Percentiles rank a stretch among this genome's conserved stretches.
phyloP scores from a whole-genome alignment of 2,329 filamentous ascomycete genomes.

The Aspergillus quadrilineatus region DNA sequence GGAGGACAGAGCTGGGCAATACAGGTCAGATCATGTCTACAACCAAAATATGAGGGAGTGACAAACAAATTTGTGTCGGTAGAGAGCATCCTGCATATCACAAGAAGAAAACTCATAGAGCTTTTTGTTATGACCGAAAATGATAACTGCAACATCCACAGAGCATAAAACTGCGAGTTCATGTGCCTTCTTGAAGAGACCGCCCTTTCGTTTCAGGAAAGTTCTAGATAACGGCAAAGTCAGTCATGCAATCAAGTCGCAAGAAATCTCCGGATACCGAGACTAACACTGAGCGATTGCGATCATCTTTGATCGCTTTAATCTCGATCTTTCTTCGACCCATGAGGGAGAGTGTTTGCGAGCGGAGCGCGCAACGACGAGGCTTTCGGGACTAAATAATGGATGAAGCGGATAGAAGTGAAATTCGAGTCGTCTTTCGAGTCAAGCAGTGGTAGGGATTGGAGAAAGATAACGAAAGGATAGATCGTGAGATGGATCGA shows the following conservation, averaged over 20 bases:
- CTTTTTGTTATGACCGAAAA: slow-evolving; percentile 98
- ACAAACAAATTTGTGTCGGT: slow-evolving; percentile 86
- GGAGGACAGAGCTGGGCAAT: slow-evolving; percentile 74
- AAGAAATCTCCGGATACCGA: neutral
- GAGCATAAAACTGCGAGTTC: slow-evolving; percentile 97
- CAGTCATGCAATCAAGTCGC: neutral
- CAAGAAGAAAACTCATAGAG: slow-evolving; percentile 95
- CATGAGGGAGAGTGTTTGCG: slow-evolving; percentile 55
- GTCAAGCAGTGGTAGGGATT: slow-evolving; percentile 13
- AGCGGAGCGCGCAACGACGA: slow-evolving; percentile 14
- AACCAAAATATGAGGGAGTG: slow-evolving; percentile 2
- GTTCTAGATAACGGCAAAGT: slow-evolving; percentile 58
- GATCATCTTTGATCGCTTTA: slow-evolving; percentile 98
- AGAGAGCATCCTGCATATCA: slow-evolving; percentile 88
- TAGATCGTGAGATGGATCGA: slow-evolving; percentile 7
- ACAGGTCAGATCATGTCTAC: slow-evolving; percentile 20
- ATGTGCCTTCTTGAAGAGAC: slow-evolving; percentile 98
- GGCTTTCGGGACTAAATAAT: slow-evolving; percentile 7
- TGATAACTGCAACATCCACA: slow-evolving; percentile 97
- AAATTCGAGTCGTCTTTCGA: slow-evolving; percentile 10
- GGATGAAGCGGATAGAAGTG: slow-evolving; percentile 3
- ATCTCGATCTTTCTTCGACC: slow-evolving; percentile 99
- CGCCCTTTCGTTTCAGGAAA: slow-evolving; percentile 97
- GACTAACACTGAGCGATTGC: slow-evolving; percentile 93
- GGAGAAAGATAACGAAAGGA: slow-evolving; percentile 12